A percentile compares a stretch with the other conserved stretches of the same genome.
Evolutionary conservation across 208 protist species (phyloP).

Genomic region (Novymonas esmeraldas): DNA sequence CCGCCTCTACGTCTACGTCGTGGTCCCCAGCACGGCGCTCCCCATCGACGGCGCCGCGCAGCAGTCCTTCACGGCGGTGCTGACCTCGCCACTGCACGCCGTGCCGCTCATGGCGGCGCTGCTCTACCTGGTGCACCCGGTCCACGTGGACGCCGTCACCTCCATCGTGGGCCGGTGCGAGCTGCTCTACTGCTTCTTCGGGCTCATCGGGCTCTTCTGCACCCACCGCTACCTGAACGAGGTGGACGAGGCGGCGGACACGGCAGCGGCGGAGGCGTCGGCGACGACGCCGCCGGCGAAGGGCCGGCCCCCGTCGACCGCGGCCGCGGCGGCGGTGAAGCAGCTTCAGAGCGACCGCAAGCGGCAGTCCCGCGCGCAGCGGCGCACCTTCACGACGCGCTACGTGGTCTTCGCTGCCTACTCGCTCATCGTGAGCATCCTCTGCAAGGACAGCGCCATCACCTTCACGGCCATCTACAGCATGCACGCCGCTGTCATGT

Average conservation of each 20-base stretch:
- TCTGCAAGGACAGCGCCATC: slow-evolving; percentile 83
- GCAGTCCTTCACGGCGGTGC: slow-evolving; percentile 7
- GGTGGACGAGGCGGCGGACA: neutral
- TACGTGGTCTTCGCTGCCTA: slow-evolving; percentile 35
- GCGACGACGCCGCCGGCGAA: neutral
- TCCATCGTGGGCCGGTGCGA: slow-evolving; percentile 85
- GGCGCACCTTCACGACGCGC: slow-evolving; percentile 29
- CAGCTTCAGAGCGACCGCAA: neutral
- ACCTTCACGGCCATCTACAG: slow-evolving; percentile 64
- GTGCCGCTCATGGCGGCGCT: slow-evolving; percentile 43
- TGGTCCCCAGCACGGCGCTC: neutral
- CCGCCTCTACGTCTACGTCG: slow-evolving; percentile 37
- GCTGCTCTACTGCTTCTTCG: slow-evolving; percentile 70
- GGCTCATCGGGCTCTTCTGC: slow-evolving; percentile 49
- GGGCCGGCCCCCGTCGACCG: neutral
- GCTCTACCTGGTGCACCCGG: slow-evolving; percentile 82
- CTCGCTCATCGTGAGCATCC: slow-evolving; percentile 24
- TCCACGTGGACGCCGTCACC: slow-evolving; percentile 89
- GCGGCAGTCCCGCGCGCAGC: neutral
- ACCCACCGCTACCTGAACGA: slow-evolving; percentile 36
- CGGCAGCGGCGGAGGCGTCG: neutral
- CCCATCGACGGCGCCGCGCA: neutral
- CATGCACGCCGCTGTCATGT: slow-evolving; percentile 52
- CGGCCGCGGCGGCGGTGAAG: no score
- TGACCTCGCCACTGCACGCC: slow-evolving; percentile 20